Conservation (phyloP, 306 rosid genomes). For the Malus fusca region DNA sequence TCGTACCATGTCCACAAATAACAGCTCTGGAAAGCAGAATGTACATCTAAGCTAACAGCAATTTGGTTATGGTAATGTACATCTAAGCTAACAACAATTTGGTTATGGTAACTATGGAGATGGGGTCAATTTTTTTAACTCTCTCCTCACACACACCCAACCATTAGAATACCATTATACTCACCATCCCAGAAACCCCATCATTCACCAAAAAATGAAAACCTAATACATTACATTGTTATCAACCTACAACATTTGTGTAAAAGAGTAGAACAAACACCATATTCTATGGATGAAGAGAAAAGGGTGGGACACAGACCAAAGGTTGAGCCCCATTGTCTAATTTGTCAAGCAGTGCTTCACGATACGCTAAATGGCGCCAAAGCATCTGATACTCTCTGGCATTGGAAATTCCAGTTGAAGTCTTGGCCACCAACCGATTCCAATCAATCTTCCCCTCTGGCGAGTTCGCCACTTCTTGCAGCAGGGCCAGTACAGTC, state of each 20-base stretch:
- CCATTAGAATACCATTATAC: neutral
- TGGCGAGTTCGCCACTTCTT: constrained; percentile 47
- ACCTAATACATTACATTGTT: neutral
- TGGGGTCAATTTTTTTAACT: no score
- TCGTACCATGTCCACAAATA: neutral
- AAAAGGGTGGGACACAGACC: constrained; percentile 30
- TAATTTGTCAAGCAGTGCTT: constrained; percentile 31
- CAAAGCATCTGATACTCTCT: constrained; percentile 88
- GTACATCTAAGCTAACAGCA: neutral
- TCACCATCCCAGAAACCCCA: neutral
- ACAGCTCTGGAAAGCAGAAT: neutral
- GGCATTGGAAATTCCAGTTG: constrained; percentile 76
- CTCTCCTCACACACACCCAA: neutral
- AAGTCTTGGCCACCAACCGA: constrained; percentile 51
- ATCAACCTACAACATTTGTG: neutral
- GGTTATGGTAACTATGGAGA: neutral
- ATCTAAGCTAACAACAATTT: neutral
- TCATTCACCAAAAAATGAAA: neutral
- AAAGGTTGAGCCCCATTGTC: constrained; percentile 45
- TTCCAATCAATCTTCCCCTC: constrained; percentile 66
- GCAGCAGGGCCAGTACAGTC: constrained; percentile 57
- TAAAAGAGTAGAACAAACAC: neutral
- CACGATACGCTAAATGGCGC: constrained; percentile 81
- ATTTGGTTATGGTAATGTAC: neutral
- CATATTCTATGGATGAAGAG: neutral